Percentiles rank a stretch among this genome's conserved stretches.
These are phyloP conservation scores for Didymella pinodella DNA, from an alignment of 2,329 filamentous ascomycete genomes.

Conservation along the genomic window DNA sequence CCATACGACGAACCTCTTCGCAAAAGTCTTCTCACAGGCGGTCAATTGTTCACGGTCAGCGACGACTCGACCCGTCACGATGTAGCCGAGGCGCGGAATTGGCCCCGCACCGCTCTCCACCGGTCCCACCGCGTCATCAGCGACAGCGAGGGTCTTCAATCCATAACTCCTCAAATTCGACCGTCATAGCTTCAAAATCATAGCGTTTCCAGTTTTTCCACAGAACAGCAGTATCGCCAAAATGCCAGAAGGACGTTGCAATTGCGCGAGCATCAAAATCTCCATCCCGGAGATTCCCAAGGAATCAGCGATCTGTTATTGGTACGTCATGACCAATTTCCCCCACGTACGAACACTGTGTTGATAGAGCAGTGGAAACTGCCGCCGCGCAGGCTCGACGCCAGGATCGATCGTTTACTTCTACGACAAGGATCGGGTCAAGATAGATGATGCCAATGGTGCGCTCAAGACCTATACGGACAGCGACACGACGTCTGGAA, in stretches of 20 bases:
- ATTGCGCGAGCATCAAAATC: constrained; percentile 42
- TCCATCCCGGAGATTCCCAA: constrained; percentile 32
- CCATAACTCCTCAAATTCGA: neutral
- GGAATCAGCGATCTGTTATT: constrained; percentile 41
- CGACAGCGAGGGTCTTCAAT: neutral
- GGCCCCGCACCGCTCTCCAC: constrained; percentile 1
- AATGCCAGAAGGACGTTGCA: constrained; percentile 43
- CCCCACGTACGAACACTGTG: neutral
- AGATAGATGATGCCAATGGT: constrained; percentile 32
- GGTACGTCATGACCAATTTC: constrained; percentile 21
- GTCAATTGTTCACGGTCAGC: too few relatives aligned
- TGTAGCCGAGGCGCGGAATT: constrained; percentile 12
- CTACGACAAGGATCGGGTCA: constrained; percentile 29
- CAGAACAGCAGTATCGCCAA: neutral
- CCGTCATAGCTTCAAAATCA: neutral
- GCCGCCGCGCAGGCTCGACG: constrained; percentile 37
- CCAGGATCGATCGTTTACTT: constrained; percentile 37
- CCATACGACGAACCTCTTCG: neutral
- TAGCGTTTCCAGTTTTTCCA: neutral
- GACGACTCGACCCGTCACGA: neutral
- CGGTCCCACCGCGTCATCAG: constrained; percentile 6
- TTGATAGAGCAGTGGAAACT: constrained; percentile 35
- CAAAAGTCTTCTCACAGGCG: neutral
- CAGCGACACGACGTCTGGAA: constrained; percentile 39
- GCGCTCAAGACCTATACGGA: constrained; percentile 39